phyloP scores from a whole-genome alignment of 495 filamentous ascomycete species.

The Eremomyces bilateralis region DNA sequence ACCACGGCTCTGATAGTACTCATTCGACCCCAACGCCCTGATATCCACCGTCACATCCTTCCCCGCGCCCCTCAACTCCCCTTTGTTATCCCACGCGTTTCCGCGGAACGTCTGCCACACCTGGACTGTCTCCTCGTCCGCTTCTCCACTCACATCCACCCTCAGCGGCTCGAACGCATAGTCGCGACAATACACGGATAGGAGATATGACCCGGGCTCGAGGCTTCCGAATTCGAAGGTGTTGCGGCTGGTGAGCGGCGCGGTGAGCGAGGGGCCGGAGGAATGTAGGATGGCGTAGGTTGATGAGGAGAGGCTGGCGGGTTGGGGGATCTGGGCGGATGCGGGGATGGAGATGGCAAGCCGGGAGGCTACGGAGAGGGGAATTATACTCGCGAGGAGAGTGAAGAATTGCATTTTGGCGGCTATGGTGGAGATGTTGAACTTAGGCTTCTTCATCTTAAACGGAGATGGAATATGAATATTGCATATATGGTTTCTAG shows the following conservation, averaged over 20 bases:
- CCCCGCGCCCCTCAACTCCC: conserved; percentile 29
- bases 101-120: conserved; percentile 75
- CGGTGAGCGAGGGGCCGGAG: conserved; percentile 24
- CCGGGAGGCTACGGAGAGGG: conserved; percentile 14
- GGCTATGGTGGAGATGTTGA: no score
- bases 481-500: no score
- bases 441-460: no score
- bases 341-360: conserved; percentile 18
- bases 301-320: conserved; percentile 33
- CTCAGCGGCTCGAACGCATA: conserved; percentile 54
- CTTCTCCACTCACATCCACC: conserved; percentile 36
- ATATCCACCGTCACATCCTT: conserved; percentile 30
- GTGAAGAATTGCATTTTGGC: conserved; percentile 4
- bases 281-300: conserved; percentile 50
- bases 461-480: no score
- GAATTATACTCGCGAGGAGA: conserved; percentile 7
- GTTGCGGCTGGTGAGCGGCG: conserved; percentile 40
- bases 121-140: conserved; percentile 24
- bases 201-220: conserved; percentile 46
- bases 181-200: conserved; percentile 52
- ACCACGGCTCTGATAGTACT: conserved; percentile 48
- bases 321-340: conserved; percentile 28
- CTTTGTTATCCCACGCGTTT: conserved; percentile 69
- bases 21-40: conserved; percentile 36
- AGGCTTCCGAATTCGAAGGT: conserved; percentile 55